Base-by-base conservation (phyloP, 1,284 basidiomycete species). In the Moesziomyces aphidis region DNA sequence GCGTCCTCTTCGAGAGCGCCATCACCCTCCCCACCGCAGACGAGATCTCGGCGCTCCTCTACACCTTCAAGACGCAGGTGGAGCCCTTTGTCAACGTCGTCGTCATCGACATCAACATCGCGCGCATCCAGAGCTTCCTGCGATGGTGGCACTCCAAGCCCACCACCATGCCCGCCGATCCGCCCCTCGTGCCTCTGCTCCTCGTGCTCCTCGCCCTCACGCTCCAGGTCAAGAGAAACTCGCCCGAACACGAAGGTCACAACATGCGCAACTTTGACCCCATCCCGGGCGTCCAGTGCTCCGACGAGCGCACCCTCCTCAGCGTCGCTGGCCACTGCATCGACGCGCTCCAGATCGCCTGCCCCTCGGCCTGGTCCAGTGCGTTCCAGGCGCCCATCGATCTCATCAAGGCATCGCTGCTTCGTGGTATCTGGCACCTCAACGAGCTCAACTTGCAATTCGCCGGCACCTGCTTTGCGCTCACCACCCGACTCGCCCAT, bases 311-410 rank as follows among this genome's bases (percentile, higher is more conserved):
- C 17, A 65, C 61, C 31, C 60, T 81, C 36, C 69, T 81, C 50
- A 77, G 76, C 47, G 65, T 76, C n/a, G 77, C 78, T 5, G 76
- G 73, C 7, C 62, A 73, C 44, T 79, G 75, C 54, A 74, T 79
- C 51, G 72, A 78, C 36, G 73, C 73, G 5, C 68, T 81, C 13
- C 76, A 78, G 60, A 73, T 79, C 46, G 75, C 73, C 4, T 80
- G 78, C 55, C 79, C 79, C 19, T 74, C 75, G 5, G 69, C 72
- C 24, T 81, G 78, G 78, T 60, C 61, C 11, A 77, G 69, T 49
- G 78, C 77, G 0, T 79, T 73, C 58, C 69, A 76, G 57, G 78
- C 79, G 17, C 79, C 79, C 21, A 68, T 80, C 56, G 79, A 81
- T 34, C 60, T 81, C n/a, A 67, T 78, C 46, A 73, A 78, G 45